phyloP scores from a whole-genome alignment of 257 asterid species.

The Knoxia roxburghii region DNA sequence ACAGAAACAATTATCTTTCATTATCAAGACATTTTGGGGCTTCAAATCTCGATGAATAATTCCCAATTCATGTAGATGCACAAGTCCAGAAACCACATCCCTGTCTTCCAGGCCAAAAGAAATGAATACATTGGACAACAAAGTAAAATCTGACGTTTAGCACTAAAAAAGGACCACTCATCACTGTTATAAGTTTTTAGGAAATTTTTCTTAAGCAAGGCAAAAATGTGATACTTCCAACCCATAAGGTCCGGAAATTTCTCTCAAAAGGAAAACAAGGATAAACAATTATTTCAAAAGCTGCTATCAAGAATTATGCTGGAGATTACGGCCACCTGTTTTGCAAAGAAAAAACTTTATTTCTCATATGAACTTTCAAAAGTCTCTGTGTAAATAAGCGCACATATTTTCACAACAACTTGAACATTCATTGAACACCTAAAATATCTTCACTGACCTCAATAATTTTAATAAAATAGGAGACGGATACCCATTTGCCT shows the following conservation, averaged over 20 bases:
- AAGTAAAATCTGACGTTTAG: slow-evolving; percentile 9
- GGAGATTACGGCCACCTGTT: neutral
- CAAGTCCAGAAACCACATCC: slow-evolving; percentile 80
- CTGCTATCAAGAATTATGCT: neutral
- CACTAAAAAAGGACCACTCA: neutral
- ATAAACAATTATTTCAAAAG: neutral
- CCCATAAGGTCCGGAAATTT: neutral
- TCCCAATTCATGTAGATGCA: slow-evolving; percentile 88
- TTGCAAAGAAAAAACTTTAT: too few species aligned
- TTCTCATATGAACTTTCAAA: neutral
- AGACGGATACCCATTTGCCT: slow-evolving; percentile 63
- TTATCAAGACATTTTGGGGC: slow-evolving; percentile 82
- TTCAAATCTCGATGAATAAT: slow-evolving; percentile 91
- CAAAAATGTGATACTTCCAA: neutral
- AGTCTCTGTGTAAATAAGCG: neutral
- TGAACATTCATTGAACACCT: neutral
- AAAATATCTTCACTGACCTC: slow-evolving; percentile 48
- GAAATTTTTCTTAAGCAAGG: neutral
- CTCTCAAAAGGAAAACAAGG: neutral
- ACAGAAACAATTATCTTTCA: slow-evolving; percentile 48
- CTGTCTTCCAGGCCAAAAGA: slow-evolving; percentile 35
- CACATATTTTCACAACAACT: neutral
- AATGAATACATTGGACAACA: slow-evolving; percentile 6
- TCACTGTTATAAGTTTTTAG: neutral
- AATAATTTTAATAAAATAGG: slow-evolving; percentile 62